Evolutionary conservation across 257 asterid species (phyloP).

Genomic region (Nicotiana obtusifolia): DNA sequence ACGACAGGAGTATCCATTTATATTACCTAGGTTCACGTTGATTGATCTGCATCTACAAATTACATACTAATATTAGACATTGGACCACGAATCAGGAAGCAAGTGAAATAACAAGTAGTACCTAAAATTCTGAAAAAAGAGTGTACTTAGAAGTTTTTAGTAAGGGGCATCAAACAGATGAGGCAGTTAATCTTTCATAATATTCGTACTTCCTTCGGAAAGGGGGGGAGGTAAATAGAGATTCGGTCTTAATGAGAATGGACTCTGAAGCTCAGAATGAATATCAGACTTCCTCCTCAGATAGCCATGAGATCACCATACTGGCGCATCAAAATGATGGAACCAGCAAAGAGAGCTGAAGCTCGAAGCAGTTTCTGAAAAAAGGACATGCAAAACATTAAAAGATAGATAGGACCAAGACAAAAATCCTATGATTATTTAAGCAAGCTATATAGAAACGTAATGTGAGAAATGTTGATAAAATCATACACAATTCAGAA

Average conservation of each 20-base stretch:
- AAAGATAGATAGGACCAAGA: not conserved
- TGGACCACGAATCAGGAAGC: no score
- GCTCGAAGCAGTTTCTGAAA: constrained; percentile 86
- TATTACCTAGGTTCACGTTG: no score
- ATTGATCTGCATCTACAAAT: no score
- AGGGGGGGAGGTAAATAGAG: not conserved
- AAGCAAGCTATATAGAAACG: not conserved
- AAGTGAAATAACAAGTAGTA: no score
- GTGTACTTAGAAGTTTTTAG: not conserved
- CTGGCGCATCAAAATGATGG: constrained; percentile 72
- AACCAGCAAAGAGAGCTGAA: constrained; percentile 70
- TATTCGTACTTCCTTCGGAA: not conserved
- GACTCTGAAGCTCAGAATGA: not conserved
- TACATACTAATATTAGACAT: no score
- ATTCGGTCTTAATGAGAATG: not conserved
- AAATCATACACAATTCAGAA: not conserved
- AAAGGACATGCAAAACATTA: not conserved
- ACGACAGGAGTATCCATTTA: no score
- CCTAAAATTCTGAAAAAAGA: not conserved
- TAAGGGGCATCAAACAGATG: not conserved
- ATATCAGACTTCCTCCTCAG: constrained; percentile 19
- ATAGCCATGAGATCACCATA: constrained; percentile 83
- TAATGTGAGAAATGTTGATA: not conserved
- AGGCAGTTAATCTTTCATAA: not conserved
- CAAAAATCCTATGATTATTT: not conserved